Evolutionary conservation across 2,329 filamentous ascomycete genomes (phyloP).

Genomic region (Diaporthe australafricana): DNA sequence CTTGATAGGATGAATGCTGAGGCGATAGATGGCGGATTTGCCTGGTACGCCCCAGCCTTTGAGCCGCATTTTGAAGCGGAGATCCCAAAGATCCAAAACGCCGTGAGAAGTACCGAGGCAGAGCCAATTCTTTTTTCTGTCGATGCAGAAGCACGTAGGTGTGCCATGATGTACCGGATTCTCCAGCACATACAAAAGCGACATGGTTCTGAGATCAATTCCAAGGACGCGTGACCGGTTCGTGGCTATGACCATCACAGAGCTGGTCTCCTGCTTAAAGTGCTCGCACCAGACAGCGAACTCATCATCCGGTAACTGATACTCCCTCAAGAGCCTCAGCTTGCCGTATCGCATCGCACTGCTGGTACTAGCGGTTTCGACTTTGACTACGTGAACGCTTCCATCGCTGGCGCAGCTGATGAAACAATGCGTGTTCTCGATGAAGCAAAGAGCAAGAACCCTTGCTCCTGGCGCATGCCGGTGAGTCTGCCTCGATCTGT

Average conservation of each 20-base stretch:
- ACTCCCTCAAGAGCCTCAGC: conserved; percentile 80
- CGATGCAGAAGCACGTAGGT: conserved; percentile 90
- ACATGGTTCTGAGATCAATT: conserved; percentile 90
- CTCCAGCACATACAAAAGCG: conserved; percentile 79
- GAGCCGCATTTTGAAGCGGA: conserved; percentile 90
- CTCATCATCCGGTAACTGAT: conserved; percentile 77
- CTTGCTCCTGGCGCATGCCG: conserved; percentile 77
- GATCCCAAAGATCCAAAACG: conserved; percentile 92
- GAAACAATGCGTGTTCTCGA: conserved; percentile 95
- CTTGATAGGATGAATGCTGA: conserved; percentile 82
- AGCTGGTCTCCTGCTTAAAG: conserved; percentile 83
- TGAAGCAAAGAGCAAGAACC: conserved; percentile 87
- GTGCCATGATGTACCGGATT: conserved; percentile 94
- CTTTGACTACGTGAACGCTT: conserved; percentile 87
- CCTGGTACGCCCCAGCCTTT: conserved; percentile 90
- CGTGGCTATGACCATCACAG: conserved; percentile 87
- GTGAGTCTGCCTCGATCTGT: conserved; percentile 88
- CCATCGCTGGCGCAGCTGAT: conserved; percentile 91
- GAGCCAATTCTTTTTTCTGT: conserved; percentile 89
- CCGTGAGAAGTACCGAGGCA: conserved; percentile 93
- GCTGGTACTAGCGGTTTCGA: conserved; percentile 64
- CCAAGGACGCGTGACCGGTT: conserved; percentile 86
- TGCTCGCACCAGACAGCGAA: conserved; percentile 93
- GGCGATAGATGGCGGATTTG: conserved; percentile 81
- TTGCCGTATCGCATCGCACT: conserved; percentile 80